These are phyloP conservation scores for Rutidosis leptorrhynchoides DNA, from an alignment of 129 eudicot genomes.

Conservation along the genomic window DNA sequence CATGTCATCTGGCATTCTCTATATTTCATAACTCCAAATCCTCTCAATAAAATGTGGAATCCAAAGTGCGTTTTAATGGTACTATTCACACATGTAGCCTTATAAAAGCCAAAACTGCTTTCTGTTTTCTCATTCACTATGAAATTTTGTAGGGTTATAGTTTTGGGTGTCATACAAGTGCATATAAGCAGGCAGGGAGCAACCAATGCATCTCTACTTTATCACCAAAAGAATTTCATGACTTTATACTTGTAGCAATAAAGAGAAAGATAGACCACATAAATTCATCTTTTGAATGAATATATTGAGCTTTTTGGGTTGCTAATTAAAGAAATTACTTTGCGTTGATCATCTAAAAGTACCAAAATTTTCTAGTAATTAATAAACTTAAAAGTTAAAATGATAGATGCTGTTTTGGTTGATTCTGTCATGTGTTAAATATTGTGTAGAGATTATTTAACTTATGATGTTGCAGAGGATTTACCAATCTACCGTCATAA, in stretches of 20 bases:
- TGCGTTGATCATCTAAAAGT: constrained; percentile 25
- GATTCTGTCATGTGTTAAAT: not conserved
- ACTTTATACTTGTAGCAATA: constrained; percentile 36
- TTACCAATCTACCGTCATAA: too few species aligned
- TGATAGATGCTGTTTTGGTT: not conserved
- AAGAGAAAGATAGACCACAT: constrained; percentile 36
- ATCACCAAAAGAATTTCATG: constrained; percentile 30
- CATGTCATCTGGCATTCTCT: constrained; percentile 41
- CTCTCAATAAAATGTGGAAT: constrained; percentile 42
- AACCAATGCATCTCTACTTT: constrained; percentile 36
- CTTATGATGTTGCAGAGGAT: too few species aligned
- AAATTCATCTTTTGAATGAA: constrained; percentile 31
- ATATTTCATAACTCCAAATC: constrained; percentile 32
- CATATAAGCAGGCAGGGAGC: constrained; percentile 30
- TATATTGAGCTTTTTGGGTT: constrained; percentile 25
- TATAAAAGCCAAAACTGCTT: constrained; percentile 52
- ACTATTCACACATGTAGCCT: constrained; percentile 24
- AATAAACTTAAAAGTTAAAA: constrained; percentile 17
- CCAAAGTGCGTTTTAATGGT: constrained; percentile 34
- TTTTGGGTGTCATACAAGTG: constrained; percentile 17
- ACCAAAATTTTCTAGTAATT: constrained; percentile 6
- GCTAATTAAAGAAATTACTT: constrained; percentile 21
- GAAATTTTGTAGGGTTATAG: constrained; percentile 34
- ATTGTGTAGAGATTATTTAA: too few species aligned
- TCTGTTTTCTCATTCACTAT: constrained; percentile 39